A percentile compares a stretch with the other conserved stretches of the same genome.
Evolutionary conservation across 805 yeast species (phyloP).

Genomic region (Yarrowia divulgata): DNA sequence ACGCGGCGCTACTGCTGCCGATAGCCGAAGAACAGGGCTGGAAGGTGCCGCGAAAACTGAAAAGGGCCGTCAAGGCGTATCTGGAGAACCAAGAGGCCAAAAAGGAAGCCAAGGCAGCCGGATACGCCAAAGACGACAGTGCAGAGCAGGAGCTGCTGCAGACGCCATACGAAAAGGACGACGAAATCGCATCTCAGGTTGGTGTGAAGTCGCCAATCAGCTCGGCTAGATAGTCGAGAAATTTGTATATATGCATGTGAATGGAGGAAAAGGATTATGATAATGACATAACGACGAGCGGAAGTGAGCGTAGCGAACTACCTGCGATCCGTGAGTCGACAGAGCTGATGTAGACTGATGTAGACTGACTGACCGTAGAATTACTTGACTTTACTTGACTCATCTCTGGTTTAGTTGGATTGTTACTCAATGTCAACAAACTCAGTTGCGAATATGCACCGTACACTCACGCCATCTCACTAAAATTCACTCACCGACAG

Average conservation of each 20-base stretch:
- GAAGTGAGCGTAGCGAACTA: too few relatives aligned
- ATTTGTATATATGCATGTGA: conserved; percentile 32
- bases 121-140: not conserved
- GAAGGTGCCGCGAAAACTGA: conserved; percentile 2
- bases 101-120: not conserved
- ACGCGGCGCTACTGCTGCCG: not conserved
- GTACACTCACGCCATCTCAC: too few relatives aligned
- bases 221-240: too few relatives aligned
- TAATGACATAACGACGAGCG: not conserved
- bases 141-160: conserved; percentile 1
- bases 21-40: conserved; percentile 26
- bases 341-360: too few relatives aligned
- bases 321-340: too few relatives aligned
- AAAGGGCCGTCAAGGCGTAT: conserved; percentile 3
- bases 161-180: not conserved
- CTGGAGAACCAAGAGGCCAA: not conserved
- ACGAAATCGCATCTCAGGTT: conserved; percentile 21
- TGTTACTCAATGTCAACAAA: too few relatives aligned
- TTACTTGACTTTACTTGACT: too few relatives aligned
- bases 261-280: conserved; percentile 19
- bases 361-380: too few relatives aligned
- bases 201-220: not conserved
- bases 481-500: too few relatives aligned
- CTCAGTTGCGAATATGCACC: too few relatives aligned
- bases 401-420: too few relatives aligned